Evolutionary conservation across 2,329 filamentous ascomycete species (phyloP), one percentile per base, ranked within the genome.

Genomic region (Didymella exigua): DNA sequence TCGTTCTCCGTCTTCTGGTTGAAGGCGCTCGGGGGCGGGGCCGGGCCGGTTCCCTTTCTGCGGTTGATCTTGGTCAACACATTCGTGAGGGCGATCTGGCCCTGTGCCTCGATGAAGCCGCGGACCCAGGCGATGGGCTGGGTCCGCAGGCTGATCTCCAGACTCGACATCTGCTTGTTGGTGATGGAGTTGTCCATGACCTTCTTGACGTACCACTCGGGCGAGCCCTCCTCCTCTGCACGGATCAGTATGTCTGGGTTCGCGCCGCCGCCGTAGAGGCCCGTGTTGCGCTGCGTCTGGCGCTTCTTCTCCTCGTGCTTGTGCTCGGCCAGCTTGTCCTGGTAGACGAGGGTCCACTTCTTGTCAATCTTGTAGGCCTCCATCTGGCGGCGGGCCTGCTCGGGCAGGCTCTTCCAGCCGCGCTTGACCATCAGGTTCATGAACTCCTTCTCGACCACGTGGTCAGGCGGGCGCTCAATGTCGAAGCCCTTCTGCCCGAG

Each of bases 121-220:
- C 90, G 93, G 49, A 99, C 95, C 95, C 95, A 99, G 67, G 80
- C 93, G 67, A 99, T 98, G 54, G 96, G 95, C 75, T 99, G 95
- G 33, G 95, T 98, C 69, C 95, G 84, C 67, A 99, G 77, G 75
- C 93, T 97, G 78, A 99, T 96, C 71, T 95, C 91, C 71, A 99
- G 79, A 79, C 91, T 96, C 60, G 91, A 91, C 60, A 99, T 82
- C 58, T 96, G 90, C 79, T 98, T 97, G 62, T 89, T 85, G 49
- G 93, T 91, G 63, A 98, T 91, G 59, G 86, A 90, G 76, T 97
- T 96, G 75, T 98, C 93, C 90, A 98, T 91, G 56, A 98, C 90
- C 74, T 91, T 93, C 72, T 91, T 89, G 48, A 99, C 93, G 75
- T 96, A 99, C 93, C 93, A 99, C 77, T 98, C 93, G 3, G 95